These are phyloP conservation scores for Camelina neglecta DNA, from an alignment of 345 rosid genomes.

Conservation along the genomic window DNA sequence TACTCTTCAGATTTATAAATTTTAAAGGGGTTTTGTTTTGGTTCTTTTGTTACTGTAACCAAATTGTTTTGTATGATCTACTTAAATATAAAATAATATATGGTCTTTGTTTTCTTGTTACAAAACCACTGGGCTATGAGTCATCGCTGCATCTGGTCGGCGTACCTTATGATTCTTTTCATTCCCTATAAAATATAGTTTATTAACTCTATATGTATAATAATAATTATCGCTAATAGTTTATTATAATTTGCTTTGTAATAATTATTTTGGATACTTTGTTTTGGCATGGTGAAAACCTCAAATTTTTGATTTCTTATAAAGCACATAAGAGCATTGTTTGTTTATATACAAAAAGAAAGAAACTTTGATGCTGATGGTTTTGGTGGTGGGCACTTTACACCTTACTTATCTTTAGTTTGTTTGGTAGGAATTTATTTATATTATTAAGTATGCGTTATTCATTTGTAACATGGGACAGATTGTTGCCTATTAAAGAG, in stretches of 20 bases:
- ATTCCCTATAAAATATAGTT: constrained; percentile 15
- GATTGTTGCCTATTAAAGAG: constrained; percentile 24
- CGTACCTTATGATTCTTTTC: constrained; percentile 34
- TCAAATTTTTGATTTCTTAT: neutral
- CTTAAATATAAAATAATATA: neutral
- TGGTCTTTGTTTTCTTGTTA: constrained; percentile 37
- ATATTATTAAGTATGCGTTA: constrained; percentile 22
- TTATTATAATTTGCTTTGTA: neutral
- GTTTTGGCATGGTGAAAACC: constrained; percentile 14
- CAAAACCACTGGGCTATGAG: constrained; percentile 28
- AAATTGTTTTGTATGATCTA: neutral
- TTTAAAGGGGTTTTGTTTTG: neutral
- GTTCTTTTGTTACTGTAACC: constrained; percentile 4
- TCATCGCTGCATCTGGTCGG: constrained; percentile 43
- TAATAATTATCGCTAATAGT: neutral
- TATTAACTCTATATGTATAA: neutral
- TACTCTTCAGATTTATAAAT: neutral
- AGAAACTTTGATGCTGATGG: constrained; percentile 33
- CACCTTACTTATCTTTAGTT: constrained; percentile 31
- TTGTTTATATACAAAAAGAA: constrained; percentile 22
- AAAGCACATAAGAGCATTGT: constrained; percentile 14
- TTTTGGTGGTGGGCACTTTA: constrained; percentile 42
- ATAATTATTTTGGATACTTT: constrained; percentile 10
- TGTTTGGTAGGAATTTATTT: constrained; percentile 33
- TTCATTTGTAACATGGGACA: constrained; percentile 34